These are phyloP conservation scores for Verticillium nonalfalfae DNA, from an alignment of 2,329 filamentous ascomycete genomes.

Conservation along the genomic window DNA sequence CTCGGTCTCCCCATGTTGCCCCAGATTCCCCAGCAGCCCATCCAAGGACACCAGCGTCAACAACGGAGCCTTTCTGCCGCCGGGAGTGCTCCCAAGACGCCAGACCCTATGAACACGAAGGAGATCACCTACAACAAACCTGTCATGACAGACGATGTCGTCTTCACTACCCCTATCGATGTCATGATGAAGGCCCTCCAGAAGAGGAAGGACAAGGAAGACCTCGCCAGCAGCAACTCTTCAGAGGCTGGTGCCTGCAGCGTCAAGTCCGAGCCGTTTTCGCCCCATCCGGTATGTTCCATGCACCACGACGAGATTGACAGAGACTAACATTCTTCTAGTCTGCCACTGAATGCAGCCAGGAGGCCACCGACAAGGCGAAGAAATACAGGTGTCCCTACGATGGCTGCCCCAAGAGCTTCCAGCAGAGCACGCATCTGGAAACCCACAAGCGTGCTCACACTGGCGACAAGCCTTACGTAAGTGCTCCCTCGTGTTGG, in stretches of 20 bases:
- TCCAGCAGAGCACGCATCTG: conserved; percentile 87
- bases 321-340: background rate
- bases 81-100: background rate
- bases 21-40: background rate
- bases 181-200: conserved; percentile 87
- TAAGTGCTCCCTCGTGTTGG: too few relatives aligned
- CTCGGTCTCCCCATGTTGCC: background rate
- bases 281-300: background rate
- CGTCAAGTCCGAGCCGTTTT: conserved; percentile 7
- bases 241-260: background rate
- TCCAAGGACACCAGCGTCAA: background rate
- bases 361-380: background rate
- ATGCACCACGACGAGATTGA: background rate
- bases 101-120: conserved; percentile 19
- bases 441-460: conserved; percentile 75
- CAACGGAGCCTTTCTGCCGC: background rate
- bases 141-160: conserved; percentile 40
- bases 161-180: conserved; percentile 79
- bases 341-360: background rate
- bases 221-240: conserved; percentile 13
- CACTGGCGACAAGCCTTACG: too few relatives aligned
- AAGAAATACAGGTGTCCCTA: conserved; percentile 71
- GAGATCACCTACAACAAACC: conserved; percentile 38
- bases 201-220: conserved; percentile 45
- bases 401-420: conserved; percentile 71